phyloP scores from a whole-genome alignment of 2,329 filamentous ascomycete species.

The Seiridium unicorne region DNA sequence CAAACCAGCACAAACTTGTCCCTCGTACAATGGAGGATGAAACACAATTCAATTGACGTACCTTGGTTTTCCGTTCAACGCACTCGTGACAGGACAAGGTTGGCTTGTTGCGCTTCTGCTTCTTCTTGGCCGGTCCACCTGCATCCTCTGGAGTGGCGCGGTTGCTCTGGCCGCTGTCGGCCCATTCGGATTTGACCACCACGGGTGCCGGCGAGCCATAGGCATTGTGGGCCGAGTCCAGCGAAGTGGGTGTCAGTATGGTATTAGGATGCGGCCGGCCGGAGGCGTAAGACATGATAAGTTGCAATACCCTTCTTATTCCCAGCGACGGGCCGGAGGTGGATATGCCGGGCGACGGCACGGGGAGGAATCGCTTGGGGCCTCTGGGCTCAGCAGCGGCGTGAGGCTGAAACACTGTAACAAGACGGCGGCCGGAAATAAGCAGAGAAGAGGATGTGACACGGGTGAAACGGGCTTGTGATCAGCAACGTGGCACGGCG shows the following conservation, averaged over 20 bases:
- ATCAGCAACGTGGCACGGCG: conserved; percentile 1
- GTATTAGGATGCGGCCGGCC: conserved; percentile 2
- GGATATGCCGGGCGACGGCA: background rate
- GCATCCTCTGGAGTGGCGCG: conserved; percentile 12
- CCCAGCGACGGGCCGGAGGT: background rate
- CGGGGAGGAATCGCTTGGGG: background rate
- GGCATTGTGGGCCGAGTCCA: conserved; percentile 1
- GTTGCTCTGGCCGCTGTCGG: conserved; percentile 18
- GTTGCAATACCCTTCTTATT: conserved; percentile 1
- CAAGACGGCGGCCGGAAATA: background rate
- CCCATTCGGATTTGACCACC: conserved; percentile 7
- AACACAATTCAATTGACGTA: conserved; percentile 25
- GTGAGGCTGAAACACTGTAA: too few relatives aligned
- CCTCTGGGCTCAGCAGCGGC: too few relatives aligned
- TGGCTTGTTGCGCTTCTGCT: conserved; percentile 82
- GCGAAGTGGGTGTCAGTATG: conserved; percentile 7
- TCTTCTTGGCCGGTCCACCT: conserved; percentile 55
- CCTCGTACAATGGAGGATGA: background rate
- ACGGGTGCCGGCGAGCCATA: conserved; percentile 5
- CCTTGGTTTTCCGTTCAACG: conserved; percentile 80
- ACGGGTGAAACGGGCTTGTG: background rate
- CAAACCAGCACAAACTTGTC: background rate
- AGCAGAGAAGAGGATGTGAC: background rate
- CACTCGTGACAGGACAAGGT: conserved; percentile 78
- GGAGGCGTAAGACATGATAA: conserved; percentile 3